Evolutionary conservation across 805 yeast species (phyloP).

Genomic region (Priceomyces castillae): DNA sequence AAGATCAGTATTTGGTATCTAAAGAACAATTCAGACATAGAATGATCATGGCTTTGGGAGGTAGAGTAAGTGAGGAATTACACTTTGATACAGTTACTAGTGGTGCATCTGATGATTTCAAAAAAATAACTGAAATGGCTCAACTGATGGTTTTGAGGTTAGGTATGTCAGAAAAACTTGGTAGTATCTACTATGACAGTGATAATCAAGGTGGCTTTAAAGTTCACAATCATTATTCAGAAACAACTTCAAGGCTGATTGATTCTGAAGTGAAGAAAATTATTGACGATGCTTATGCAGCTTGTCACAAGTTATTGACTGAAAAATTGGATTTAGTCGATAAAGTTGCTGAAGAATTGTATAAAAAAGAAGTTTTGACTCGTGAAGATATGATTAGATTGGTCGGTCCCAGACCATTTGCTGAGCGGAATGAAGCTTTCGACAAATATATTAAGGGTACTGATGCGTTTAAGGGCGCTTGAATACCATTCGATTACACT

Average conservation of each 20-base stretch:
- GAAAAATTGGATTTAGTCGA: conserved; percentile 62
- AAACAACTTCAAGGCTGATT: conserved; percentile 62
- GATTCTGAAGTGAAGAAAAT: conserved; percentile 69
- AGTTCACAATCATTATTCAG: conserved; percentile 64
- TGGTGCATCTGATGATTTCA: conserved; percentile 92
- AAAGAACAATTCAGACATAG: conserved; percentile 75
- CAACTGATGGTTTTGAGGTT: conserved; percentile 82
- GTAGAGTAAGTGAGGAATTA: conserved; percentile 86
- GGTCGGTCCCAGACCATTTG: conserved; percentile 75
- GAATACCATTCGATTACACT: neutral
- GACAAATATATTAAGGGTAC: conserved; percentile 72
- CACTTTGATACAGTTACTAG: conserved; percentile 85
- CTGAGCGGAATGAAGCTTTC: conserved; percentile 81
- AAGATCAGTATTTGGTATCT: conserved; percentile 77
- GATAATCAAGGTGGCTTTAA: conserved; percentile 52
- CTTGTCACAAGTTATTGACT: conserved; percentile 55
- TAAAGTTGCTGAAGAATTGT: conserved; percentile 70
- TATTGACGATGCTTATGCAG: conserved; percentile 60
- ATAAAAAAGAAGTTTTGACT: conserved; percentile 72
- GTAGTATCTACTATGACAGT: conserved; percentile 56
- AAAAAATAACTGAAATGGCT: conserved; percentile 86
- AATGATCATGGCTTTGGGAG: conserved; percentile 94
- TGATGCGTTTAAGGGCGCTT: conserved; percentile 39
- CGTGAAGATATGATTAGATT: conserved; percentile 77
- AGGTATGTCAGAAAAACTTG: conserved; percentile 85